Percentiles rank a stretch among this genome's conserved stretches.
These are phyloP conservation scores for Linum tenue DNA, from an alignment of 345 rosid species.

Conservation along the genomic window DNA sequence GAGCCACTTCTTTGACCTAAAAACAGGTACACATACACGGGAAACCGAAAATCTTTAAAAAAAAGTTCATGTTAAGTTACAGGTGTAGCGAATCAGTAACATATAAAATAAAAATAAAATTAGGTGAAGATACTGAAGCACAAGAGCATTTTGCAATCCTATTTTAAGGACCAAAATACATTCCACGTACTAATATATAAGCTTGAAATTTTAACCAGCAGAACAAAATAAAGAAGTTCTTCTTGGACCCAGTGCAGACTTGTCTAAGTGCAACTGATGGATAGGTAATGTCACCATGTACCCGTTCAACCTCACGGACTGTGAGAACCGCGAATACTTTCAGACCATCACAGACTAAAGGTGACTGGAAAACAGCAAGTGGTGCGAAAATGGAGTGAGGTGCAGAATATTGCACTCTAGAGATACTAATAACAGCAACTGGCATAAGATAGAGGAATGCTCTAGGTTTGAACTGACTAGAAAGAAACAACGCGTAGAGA, in stretches of 20 bases:
- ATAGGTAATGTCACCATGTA: neutral
- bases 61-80: neutral
- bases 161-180: neutral
- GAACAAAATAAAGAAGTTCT: neutral
- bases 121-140: neutral
- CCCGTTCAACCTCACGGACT: neutral
- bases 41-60: neutral
- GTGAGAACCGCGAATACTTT: neutral
- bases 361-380: neutral
- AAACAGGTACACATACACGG: neutral
- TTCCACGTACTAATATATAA: neutral
- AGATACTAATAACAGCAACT: too few relatives aligned
- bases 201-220: neutral
- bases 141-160: neutral
- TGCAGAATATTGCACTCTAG: too few relatives aligned
- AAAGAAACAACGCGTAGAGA: neutral
- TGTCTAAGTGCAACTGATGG: neutral
- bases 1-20: slow-evolving; percentile 85
- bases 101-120: too few relatives aligned
- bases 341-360: neutral
- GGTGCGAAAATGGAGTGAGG: too few relatives aligned
- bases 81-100: neutral
- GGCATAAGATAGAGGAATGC: too few relatives aligned
- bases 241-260: neutral
- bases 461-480: neutral